Conservation (phyloP, 768 basidiomycete genomes). For the Russula emetica region DNA sequence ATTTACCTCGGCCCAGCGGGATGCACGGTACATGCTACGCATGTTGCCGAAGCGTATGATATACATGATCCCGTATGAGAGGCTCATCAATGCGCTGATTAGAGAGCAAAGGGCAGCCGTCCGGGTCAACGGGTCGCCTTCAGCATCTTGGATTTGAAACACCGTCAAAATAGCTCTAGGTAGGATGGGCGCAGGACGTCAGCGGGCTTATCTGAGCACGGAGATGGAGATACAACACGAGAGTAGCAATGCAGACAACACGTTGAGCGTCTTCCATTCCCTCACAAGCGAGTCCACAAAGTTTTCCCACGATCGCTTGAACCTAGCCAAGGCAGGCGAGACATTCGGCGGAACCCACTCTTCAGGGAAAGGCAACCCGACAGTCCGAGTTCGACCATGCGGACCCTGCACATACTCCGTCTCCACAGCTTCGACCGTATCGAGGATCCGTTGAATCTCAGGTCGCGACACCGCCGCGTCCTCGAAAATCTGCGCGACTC, state of each 20-base stretch:
- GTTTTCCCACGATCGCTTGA: conserved; percentile 62
- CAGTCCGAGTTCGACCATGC: neutral
- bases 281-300: conserved; percentile 66
- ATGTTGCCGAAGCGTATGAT: conserved; percentile 69
- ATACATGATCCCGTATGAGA: conserved; percentile 70
- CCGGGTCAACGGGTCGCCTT: conserved; percentile 56
- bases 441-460: conserved; percentile 51
- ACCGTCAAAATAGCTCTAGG: conserved; percentile 63
- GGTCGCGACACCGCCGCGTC: conserved; percentile 74
- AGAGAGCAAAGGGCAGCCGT: conserved; percentile 61
- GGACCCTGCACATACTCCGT: neutral
- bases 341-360: conserved; percentile 45
- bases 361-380: conserved; percentile 34
- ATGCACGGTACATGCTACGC: conserved; percentile 67
- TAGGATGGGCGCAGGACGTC: neutral
- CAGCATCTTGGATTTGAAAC: conserved; percentile 53
- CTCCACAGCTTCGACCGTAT: conserved; percentile 28
- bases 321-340: conserved; percentile 59
- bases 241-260: conserved; percentile 59
- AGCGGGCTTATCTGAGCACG: neutral
- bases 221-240: neutral
- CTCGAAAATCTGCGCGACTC: conserved; percentile 70
- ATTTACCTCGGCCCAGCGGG: conserved; percentile 64
- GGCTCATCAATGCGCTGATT: conserved; percentile 62
- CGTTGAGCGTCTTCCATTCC: conserved; percentile 74